Evolutionary conservation across 805 yeast genomes (phyloP).

Genomic region (Phaffomyces opuntiae): DNA sequence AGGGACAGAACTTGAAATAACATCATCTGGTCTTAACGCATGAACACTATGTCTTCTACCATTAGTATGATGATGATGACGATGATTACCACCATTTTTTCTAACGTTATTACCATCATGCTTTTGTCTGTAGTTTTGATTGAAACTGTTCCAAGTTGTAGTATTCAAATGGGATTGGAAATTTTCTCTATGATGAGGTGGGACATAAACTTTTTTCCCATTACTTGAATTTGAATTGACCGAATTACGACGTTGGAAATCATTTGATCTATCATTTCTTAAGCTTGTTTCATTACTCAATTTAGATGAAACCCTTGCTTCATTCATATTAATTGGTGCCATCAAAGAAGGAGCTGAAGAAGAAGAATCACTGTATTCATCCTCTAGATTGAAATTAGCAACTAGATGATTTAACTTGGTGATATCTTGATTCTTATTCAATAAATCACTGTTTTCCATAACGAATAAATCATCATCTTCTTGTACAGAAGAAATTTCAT

Average conservation of each 20-base stretch:
- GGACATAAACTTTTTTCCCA: constrained; percentile 31
- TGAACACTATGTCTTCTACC: constrained; percentile 16
- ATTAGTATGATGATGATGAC: constrained; percentile 2
- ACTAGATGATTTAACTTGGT: constrained; percentile 6
- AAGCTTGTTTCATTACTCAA: not conserved
- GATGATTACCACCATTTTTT: not conserved
- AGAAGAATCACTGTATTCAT: constrained; percentile 15
- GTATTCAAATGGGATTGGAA: constrained; percentile 15
- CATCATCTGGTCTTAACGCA: constrained; percentile 8
- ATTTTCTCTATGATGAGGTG: constrained; percentile 47
- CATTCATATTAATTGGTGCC: constrained; percentile 3
- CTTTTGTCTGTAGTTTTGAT: constrained; percentile 2
- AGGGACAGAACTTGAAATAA: constrained; percentile 31
- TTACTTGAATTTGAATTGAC: constrained; percentile 8
- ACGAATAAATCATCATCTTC: constrained; percentile 35
- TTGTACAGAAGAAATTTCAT: constrained; percentile 3
- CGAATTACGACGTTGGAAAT: constrained; percentile 5
- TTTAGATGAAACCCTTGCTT: not conserved
- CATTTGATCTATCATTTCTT: not conserved
- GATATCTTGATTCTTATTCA: constrained; percentile 5
- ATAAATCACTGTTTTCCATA: constrained; percentile 28
- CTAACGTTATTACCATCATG: not conserved
- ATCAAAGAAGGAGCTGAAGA: constrained; percentile 10
- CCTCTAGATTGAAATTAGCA: constrained; percentile 13
- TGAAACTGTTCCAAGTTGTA: constrained; percentile 6